Conservation (phyloP, 1,284 basidiomycete species). For the Phylloporus sp. region DNA sequence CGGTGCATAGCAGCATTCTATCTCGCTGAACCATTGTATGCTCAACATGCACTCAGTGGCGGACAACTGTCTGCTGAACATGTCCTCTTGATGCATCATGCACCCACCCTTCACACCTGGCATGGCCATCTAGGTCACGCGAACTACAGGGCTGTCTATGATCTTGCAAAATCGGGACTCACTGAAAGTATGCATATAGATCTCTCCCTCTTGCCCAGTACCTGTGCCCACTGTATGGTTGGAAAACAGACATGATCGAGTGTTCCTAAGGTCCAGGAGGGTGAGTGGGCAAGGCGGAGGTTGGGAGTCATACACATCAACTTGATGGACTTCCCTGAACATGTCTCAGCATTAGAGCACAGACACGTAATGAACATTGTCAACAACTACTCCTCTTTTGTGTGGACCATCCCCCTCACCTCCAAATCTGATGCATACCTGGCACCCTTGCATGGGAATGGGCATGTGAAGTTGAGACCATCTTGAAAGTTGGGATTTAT, state of each 20-base stretch:
- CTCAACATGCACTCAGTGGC: neutral
- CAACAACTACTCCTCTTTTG: neutral
- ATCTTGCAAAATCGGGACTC: too few relatives aligned
- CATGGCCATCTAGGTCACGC: neutral
- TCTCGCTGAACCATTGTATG: too few relatives aligned
- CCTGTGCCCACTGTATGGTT: neutral
- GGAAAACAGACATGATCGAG: neutral
- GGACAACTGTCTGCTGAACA: neutral
- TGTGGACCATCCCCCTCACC: neutral
- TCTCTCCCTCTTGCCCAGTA: neutral
- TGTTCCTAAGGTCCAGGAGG: neutral
- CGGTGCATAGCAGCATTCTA: too few relatives aligned
- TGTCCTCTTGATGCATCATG: neutral
- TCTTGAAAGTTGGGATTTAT: too few relatives aligned
- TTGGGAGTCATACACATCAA: neutral
- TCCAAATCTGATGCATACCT: neutral
- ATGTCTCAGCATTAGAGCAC: neutral
- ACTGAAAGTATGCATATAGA: too few relatives aligned
- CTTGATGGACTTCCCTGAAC: neutral
- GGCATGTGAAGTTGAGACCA: neutral
- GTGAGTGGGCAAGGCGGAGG: fast-evolving
- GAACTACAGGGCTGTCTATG: neutral
- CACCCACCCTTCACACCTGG: neutral
- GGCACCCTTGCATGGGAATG: neutral
- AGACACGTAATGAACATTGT: neutral